Base-by-base conservation (phyloP, 768 basidiomycete genomes). In the Gelatoporia subvermispora region DNA sequence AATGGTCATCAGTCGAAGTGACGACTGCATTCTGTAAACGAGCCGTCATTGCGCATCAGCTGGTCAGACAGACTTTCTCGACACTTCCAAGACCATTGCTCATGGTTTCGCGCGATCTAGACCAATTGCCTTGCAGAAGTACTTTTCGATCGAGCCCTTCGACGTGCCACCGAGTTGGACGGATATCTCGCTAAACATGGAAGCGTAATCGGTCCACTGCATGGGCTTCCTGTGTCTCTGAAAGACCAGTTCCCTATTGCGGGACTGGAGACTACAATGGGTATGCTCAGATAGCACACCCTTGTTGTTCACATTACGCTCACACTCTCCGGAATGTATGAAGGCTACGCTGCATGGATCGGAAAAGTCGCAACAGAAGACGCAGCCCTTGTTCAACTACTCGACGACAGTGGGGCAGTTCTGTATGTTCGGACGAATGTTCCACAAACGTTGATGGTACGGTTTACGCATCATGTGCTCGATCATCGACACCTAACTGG, bases 1-100 rank as follows among this genome's bases (percentile, higher is more conserved):
- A 68, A 43, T 87, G 79, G 80, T 73, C 82, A 0, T 68, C 83
- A 1, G 75, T 86, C 0, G 64, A 69, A n/a, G 72, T 74, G 22
- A 63, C 66, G 1, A 62, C 55, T 1, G 72, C 74, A 2, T 75
- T 68, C 60, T 65, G 59, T 61, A 73, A 75, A 57, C 60, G 75
- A 22, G 75, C 75, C 1, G 57, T 69, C 41, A 61, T 76, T 36
- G 75, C 75, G 11, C 73, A 77, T 13, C 73, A 75, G 52, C 50
- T 71, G 37, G 71, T 72, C 35, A 50, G 72, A 51, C 16, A 13
- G 41, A 11, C 13, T 8, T 31, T 22, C 20, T 11, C 8, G 23
- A 28, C 20, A 21, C 7, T 22, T n/a, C n/a, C 4, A 23, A n/a
- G 3, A 41, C 9, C 9, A 22, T 16, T 10, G 23, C 24, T 20